These are phyloP conservation scores for Cyclostephanos invisitatus DNA, from an alignment of 108 stramenopile species.

Conservation along the genomic window DNA sequence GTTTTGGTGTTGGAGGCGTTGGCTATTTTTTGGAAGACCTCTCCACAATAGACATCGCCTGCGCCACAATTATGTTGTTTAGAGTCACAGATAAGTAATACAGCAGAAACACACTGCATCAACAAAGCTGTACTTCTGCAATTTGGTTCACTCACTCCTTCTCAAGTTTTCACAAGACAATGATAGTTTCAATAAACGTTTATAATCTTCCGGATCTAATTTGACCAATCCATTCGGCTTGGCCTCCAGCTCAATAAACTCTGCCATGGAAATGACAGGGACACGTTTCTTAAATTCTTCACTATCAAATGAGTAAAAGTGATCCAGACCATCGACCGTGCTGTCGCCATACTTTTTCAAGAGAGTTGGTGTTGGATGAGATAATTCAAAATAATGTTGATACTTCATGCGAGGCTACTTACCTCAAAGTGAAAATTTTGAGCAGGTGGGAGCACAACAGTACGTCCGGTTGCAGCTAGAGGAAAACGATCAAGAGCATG, in stretches of 20 bases:
- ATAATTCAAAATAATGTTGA: not conserved
- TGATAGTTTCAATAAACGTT: constrained; percentile 41
- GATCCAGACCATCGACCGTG: constrained; percentile 67
- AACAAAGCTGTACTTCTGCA: not conserved
- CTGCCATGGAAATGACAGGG: constrained; percentile 42
- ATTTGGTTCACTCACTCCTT: constrained; percentile 32
- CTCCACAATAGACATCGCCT: constrained; percentile 47
- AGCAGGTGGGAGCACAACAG: constrained; percentile 84
- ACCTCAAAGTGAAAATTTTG: constrained; percentile 52
- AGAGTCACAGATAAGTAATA: not conserved
- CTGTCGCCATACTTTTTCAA: constrained; percentile 51
- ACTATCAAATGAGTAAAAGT: constrained; percentile 75
- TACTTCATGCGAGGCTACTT: constrained; percentile 4
- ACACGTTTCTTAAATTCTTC: constrained; percentile 60
- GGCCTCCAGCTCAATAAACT: constrained; percentile 51
- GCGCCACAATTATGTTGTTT: not conserved
- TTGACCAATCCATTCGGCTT: constrained; percentile 46
- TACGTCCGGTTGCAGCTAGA: constrained; percentile 83
- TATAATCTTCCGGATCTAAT: constrained; percentile 15
- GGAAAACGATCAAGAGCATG: constrained; percentile 48
- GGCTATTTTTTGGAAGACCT: constrained; percentile 26
- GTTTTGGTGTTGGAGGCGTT: constrained; percentile 16
- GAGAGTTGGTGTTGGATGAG: not conserved
- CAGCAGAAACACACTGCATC: not conserved
- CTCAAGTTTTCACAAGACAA: constrained; percentile 53